Base-by-base conservation (phyloP, 2,329 filamentous ascomycete genomes). In the Cladophialophora bantiana region DNA sequence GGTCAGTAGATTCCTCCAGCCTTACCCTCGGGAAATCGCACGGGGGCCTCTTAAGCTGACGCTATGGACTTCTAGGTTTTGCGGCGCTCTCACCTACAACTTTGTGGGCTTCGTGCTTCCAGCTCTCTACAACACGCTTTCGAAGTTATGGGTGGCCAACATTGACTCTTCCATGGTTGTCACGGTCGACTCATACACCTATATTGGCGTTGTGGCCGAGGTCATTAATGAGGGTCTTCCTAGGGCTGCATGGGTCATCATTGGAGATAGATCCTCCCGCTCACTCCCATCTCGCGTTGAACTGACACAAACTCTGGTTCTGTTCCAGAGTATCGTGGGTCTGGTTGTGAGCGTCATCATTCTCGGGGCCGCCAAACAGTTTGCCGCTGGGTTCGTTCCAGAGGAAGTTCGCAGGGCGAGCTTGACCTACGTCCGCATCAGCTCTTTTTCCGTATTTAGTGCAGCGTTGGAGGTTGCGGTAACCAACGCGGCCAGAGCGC, bases 161-260 rank as follows among this genome's bases (percentile, higher is more conserved):
- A 90, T 92, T 63, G 87, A 91, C 74, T 77, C 85, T 0, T 85
- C 82, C 1, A 80, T 86, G 68, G 86, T 90, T 1, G 87, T 85
- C 18, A 89, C 86, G 0, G 90, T 87, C 0, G 88, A 90, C 65
- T 80, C 84, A 0, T 91, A 90, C 76, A 91, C 88, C 0, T 92
- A 92, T 75, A 90, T 92, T 66, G 83, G 85, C 20, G 84, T 88
- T 0, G 81, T 91, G 0, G 85, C 84, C 1, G 88, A 92, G 74
- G 88, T 91, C 0, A 76, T 93, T 15, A 92, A 92, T 70, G 90
- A 93, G 74, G 89, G 90, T 0, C 84, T 93, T 0, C 89, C 89
- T 0, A 83, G 89, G 26, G 87, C 89, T 0, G 83, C 88, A 0
- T 93, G 88, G 86, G 81, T 88, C 5, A 83, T 90, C 64, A 91